Percentiles rank a stretch among this genome's conserved stretches.
These are phyloP conservation scores for Suillus occidentalis DNA, from an alignment of 768 basidiomycete species.

Conservation along the genomic window DNA sequence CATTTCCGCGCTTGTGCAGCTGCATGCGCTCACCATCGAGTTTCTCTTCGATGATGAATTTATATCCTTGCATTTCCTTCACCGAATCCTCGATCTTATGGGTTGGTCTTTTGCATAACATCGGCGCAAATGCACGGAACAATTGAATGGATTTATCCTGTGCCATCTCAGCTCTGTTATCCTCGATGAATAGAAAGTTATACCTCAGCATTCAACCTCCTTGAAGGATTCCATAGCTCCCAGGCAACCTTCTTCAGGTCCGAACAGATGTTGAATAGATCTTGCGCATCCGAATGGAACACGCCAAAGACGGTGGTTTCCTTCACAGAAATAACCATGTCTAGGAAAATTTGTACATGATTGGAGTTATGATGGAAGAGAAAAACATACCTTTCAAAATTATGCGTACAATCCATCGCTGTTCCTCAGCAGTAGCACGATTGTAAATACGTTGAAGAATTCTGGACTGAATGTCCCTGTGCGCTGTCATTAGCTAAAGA, in stretches of 20 bases:
- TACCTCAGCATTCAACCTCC: conserved; percentile 63
- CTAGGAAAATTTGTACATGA: conserved; percentile 38
- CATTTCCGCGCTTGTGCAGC: conserved; percentile 86
- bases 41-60: conserved; percentile 95
- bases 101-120: conserved; percentile 90
- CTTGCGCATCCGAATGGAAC: conserved; percentile 93
- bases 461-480: conserved; percentile 72
- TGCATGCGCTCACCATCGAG: conserved; percentile 97
- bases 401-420: conserved; percentile 94
- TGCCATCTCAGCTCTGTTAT: conserved; percentile 9
- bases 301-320: conserved; percentile 90
- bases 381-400: conserved; percentile 77
- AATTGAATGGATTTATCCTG: conserved; percentile 85
- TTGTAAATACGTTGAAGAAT: conserved; percentile 79
- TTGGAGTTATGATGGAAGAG: conserved; percentile 1
- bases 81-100: conserved; percentile 81
- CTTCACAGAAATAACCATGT: conserved; percentile 89
- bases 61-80: conserved; percentile 73
- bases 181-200: not conserved
- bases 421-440: conserved; percentile 80
- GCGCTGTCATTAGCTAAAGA: conserved; percentile 4
- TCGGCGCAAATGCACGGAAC: conserved; percentile 88
- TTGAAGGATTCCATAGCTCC: conserved; percentile 77
- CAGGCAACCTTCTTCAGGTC: conserved; percentile 93
- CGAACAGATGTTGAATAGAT: conserved; percentile 94